Conservation (phyloP, 1,139 yeast genomes). For the Taphrina wiesneri region DNA sequence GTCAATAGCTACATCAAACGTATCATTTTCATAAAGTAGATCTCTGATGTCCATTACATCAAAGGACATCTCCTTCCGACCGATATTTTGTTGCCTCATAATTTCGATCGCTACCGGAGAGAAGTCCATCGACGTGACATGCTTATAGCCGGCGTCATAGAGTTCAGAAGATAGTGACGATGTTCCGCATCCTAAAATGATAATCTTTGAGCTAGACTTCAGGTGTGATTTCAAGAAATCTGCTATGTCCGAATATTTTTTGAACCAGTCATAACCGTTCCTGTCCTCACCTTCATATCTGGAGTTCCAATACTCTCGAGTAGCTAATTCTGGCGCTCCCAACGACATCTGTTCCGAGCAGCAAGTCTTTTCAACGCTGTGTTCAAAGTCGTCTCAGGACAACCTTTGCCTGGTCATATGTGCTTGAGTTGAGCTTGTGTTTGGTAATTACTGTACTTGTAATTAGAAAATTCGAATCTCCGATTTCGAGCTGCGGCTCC, state of each 20-base stretch:
- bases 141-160: conserved; percentile 39
- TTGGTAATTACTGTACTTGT: no score
- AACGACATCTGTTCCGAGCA: no score
- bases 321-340: conserved; percentile 26
- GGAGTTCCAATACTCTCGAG: conserved; percentile 29
- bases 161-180: conserved; percentile 41
- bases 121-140: conserved; percentile 41
- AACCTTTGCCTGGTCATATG: neutral
- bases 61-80: conserved; percentile 41
- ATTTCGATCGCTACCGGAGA: conserved; percentile 40
- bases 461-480: no score
- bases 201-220: conserved; percentile 33
- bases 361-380: no score
- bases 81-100: conserved; percentile 37
- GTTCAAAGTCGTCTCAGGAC: no score
- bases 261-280: conserved; percentile 42
- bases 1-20: conserved; percentile 42
- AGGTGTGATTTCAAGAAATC: conserved; percentile 38
- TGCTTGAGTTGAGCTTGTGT: neutral
- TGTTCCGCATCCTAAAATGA: conserved; percentile 43
- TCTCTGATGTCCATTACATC: conserved; percentile 41
- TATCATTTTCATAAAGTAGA: conserved; percentile 37
- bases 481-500: neutral
- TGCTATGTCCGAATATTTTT: conserved; percentile 39
- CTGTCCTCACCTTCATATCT: conserved; percentile 35